Conservation (phyloP, 441 rosid genomes). For the Pelargonium citronellum region DNA sequence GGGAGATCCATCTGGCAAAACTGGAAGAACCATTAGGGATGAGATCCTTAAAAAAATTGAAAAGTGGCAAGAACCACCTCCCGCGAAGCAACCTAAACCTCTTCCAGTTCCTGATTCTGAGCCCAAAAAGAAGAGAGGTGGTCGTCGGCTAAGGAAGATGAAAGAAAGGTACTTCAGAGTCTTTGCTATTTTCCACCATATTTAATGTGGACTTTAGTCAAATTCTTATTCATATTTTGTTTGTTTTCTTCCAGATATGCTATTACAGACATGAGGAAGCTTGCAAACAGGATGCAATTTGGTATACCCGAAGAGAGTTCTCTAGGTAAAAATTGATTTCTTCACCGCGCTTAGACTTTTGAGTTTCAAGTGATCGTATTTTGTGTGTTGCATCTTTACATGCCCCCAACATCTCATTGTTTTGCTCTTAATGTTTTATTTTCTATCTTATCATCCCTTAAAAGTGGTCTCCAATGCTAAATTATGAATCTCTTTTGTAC, state of each 20-base stretch:
- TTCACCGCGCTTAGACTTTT: neutral
- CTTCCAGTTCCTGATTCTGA: slow-evolving; percentile 98
- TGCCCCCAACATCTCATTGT: neutral
- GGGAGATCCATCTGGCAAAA: slow-evolving; percentile 71
- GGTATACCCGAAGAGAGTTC: slow-evolving; percentile 98
- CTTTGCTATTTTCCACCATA: neutral
- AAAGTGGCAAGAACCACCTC: slow-evolving; percentile 98
- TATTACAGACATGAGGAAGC: slow-evolving; percentile 88
- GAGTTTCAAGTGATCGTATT: neutral
- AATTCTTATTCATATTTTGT: neutral
- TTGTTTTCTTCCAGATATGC: slow-evolving; percentile 55
- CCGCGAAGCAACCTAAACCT: slow-evolving; percentile 94
- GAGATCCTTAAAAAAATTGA: slow-evolving; percentile 68
- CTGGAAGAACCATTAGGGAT: slow-evolving; percentile 62
- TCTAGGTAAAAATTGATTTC: slow-evolving; percentile 45
- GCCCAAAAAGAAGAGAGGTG: slow-evolving; percentile 94
- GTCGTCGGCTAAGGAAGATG: slow-evolving; percentile 87
- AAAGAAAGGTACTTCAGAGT: slow-evolving; percentile 59
- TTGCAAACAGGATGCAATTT: slow-evolving; percentile 95
- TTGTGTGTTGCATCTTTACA: neutral
- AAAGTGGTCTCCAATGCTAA: neutral
- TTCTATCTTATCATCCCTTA: neutral
- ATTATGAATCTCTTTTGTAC: neutral
- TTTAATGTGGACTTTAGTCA: neutral
- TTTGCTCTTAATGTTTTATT: neutral